phyloP scores from a whole-genome alignment of 2,329 filamentous ascomycete species.

The Xylaria sp. region DNA sequence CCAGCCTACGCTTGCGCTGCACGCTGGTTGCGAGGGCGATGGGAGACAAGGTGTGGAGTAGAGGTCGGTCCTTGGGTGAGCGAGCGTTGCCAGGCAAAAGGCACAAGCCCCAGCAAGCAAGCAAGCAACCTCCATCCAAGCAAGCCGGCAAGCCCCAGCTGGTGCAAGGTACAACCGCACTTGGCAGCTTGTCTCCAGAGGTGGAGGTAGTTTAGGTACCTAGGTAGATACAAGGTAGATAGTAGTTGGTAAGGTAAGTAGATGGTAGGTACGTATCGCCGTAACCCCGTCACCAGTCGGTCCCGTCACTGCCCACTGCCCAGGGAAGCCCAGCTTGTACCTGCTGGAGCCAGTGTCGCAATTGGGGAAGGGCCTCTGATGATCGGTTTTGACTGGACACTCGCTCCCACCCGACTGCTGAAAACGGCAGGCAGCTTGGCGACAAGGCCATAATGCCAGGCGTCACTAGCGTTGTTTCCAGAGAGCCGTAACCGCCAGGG shows the following conservation, averaged over 20 bases:
- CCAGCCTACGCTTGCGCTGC: constrained; percentile 19
- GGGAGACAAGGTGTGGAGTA: constrained; percentile 8
- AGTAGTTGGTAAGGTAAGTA: neutral
- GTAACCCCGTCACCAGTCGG: neutral
- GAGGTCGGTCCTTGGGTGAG: too few species aligned
- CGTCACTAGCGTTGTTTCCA: constrained; percentile 24
- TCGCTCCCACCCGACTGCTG: constrained; percentile 18
- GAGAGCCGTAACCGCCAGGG: constrained; percentile 21
- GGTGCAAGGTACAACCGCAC: neutral
- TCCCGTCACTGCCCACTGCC: neutral
- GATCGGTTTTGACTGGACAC: constrained; percentile 15
- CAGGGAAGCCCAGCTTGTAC: neutral
- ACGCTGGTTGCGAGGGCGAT: constrained; percentile 40
- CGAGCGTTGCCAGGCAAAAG: constrained; percentile 39
- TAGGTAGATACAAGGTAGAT: too few species aligned
- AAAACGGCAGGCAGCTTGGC: constrained; percentile 29
- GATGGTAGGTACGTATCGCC: neutral
- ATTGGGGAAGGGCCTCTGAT: constrained; percentile 8
- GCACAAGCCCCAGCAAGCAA: too few species aligned
- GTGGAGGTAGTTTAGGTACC: too few species aligned
- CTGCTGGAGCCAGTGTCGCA: constrained; percentile 1
- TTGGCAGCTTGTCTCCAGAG: too few species aligned
- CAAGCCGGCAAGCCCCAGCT: too few species aligned
- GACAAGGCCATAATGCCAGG: constrained; percentile 8
- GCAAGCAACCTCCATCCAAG: too few species aligned